These are phyloP conservation scores for Cryptosporidium parvum DNA, from an alignment of 169 alveolate species.

Conservation along the genomic window DNA sequence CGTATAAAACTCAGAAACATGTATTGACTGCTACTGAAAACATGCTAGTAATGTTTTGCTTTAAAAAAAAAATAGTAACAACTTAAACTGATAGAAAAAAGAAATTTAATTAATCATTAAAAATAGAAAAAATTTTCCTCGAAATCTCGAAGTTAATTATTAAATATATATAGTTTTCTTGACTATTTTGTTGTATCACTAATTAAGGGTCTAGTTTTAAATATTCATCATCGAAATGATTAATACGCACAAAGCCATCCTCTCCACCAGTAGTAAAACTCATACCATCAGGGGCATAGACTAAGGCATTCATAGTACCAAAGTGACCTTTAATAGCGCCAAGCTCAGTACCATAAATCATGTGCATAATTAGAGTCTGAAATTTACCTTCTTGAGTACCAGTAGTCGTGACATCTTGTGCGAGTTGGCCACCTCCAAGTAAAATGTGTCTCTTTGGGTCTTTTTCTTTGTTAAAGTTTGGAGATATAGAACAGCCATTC, in stretches of 20 bases:
- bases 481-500: conserved; percentile 90
- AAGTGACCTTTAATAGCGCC: conserved; percentile 96
- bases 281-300: conserved; percentile 92
- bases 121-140: not conserved
- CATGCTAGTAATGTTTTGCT: too few species aligned
- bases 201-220: conserved; percentile 77
- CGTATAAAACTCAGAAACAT: too few species aligned
- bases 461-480: conserved; percentile 81
- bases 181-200: not conserved
- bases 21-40: too few species aligned
- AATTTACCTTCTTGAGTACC: conserved; percentile 94
- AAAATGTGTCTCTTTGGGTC: conserved; percentile 86
- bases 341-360: conserved; percentile 91
- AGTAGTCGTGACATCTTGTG: conserved; percentile 91
- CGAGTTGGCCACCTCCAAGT: conserved; percentile 92
- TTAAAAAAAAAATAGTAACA: not conserved
- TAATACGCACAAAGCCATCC: conserved; percentile 94
- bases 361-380: conserved; percentile 90
- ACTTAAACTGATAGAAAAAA: too few species aligned
- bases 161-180: not conserved
- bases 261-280: conserved; percentile 95
- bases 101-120: not conserved
- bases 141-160: conserved; percentile 19
- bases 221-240: conserved; percentile 92
- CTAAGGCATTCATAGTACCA: conserved; percentile 94